These are phyloP conservation scores for Cladosporium sp. DNA, from an alignment of 2,329 filamentous ascomycete genomes.

Conservation along the genomic window DNA sequence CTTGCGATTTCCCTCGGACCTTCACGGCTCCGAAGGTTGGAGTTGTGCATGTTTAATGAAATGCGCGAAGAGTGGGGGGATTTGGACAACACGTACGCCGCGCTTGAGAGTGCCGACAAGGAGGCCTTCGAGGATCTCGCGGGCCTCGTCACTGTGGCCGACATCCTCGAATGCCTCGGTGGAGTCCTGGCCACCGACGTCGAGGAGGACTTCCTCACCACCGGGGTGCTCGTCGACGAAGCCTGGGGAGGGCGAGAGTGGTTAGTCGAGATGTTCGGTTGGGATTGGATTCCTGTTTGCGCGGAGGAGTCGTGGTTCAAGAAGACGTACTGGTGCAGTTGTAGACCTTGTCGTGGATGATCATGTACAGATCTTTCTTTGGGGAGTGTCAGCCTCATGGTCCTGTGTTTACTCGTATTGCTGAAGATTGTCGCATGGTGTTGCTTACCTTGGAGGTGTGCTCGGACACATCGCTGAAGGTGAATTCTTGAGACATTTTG, in stretches of 20 bases:
- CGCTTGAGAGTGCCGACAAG: conserved; percentile 75
- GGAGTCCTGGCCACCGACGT: conserved; percentile 91
- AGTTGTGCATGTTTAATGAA: neutral
- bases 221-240: conserved; percentile 93
- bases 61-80: neutral
- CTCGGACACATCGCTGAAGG: conserved; percentile 74
- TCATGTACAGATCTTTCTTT: conserved; percentile 89
- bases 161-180: conserved; percentile 99
- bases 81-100: conserved; percentile 53
- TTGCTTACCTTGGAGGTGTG: conserved; percentile 59
- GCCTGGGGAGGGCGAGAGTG: conserved; percentile 17
- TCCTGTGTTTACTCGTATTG: neutral
- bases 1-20: neutral
- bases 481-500: conserved; percentile 59
- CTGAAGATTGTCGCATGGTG: neutral
- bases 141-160: conserved; percentile 96
- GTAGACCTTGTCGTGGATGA: conserved; percentile 97
- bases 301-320: neutral
- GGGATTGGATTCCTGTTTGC: neutral
- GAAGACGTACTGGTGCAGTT: conserved; percentile 57
- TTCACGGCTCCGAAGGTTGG: too few relatives aligned
- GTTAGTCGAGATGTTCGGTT: neutral
- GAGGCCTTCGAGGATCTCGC: conserved; percentile 81
- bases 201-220: conserved; percentile 96
- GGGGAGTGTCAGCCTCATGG: neutral